Evolutionary conservation across 208 protist species (phyloP).

Genomic region (Wallacemonas sp.): DNA sequence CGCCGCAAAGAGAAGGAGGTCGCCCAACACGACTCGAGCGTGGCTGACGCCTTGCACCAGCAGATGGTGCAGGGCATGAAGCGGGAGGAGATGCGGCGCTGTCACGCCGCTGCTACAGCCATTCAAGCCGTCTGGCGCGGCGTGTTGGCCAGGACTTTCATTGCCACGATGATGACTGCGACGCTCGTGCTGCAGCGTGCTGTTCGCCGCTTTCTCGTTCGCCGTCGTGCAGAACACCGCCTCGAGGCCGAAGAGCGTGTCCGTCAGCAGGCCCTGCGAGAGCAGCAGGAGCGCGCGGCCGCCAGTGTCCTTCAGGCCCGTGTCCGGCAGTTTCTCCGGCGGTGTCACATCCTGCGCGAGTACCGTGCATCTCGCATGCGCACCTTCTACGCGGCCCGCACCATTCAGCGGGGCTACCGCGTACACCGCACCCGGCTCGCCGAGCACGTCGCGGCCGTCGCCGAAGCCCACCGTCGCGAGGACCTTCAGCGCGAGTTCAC

Average conservation of each 20-base stretch:
- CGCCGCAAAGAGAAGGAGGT: slow-evolving; percentile 50
- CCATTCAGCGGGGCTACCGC: slow-evolving; percentile 80
- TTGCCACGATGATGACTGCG: slow-evolving; percentile 48
- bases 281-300: slow-evolving; percentile 37
- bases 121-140: slow-evolving; percentile 86
- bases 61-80: slow-evolving; percentile 72
- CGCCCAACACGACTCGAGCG: slow-evolving; percentile 42
- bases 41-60: slow-evolving; percentile 69
- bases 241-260: slow-evolving; percentile 37
- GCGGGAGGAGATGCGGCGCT: slow-evolving; percentile 56
- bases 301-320: slow-evolving; percentile 63
- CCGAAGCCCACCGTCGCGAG: slow-evolving; percentile 57
- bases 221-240: slow-evolving; percentile 34
- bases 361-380: slow-evolving; percentile 55
- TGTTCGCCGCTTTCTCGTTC: slow-evolving; percentile 56
- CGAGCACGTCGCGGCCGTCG: slow-evolving; percentile 38
- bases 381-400: slow-evolving; percentile 56
- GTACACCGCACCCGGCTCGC: slow-evolving; percentile 48
- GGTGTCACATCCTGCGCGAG: slow-evolving; percentile 54
- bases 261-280: slow-evolving; percentile 31
- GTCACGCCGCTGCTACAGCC: slow-evolving; percentile 47
- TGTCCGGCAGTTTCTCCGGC: slow-evolving; percentile 67
- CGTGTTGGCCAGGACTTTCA: slow-evolving; percentile 56
- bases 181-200: slow-evolving; percentile 54
- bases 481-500: slow-evolving; percentile 54